phyloP scores from a whole-genome alignment of 192 early-diverging fungal genomes.

The Coemansia guatemalensis region DNA sequence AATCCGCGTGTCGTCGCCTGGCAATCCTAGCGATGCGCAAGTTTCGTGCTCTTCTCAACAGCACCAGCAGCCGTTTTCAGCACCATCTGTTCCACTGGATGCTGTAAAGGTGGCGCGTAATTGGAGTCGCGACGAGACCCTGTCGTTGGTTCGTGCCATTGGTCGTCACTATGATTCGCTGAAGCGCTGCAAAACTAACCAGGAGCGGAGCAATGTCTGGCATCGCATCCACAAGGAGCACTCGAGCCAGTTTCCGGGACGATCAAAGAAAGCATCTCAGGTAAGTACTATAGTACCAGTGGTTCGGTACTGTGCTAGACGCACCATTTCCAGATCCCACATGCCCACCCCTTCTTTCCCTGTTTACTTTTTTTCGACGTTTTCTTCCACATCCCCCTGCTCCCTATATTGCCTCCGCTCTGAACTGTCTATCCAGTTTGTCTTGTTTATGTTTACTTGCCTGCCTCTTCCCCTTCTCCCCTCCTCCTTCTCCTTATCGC shows the following conservation, averaged over 20 bases:
- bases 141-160: conserved; percentile 52
- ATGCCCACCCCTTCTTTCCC: conserved; percentile 2
- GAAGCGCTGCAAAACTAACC: conserved; percentile 52
- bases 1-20: conserved; percentile 14
- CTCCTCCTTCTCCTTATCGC: background rate
- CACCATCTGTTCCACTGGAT: conserved; percentile 7
- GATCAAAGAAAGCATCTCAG: conserved; percentile 55
- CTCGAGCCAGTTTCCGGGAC: conserved; percentile 48
- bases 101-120: conserved; percentile 48
- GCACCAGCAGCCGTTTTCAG: conserved; percentile 1
- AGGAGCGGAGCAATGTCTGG: conserved; percentile 56
- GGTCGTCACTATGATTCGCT: conserved; percentile 50
- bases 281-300: conserved; percentile 18
- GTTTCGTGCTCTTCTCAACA: background rate
- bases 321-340: background rate
- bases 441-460: too few relatives aligned
- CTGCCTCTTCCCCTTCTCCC: background rate
- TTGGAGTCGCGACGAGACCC: conserved; percentile 52
- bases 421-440: too few relatives aligned
- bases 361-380: background rate
- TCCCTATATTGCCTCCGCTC: too few relatives aligned
- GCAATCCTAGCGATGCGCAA: background rate
- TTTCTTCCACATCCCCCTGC: background rate
- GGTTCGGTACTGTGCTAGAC: too few relatives aligned
- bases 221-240: conserved; percentile 54